phyloP scores from a whole-genome alignment of 306 rosid genomes.

The Oxytropis ochrocephala region DNA sequence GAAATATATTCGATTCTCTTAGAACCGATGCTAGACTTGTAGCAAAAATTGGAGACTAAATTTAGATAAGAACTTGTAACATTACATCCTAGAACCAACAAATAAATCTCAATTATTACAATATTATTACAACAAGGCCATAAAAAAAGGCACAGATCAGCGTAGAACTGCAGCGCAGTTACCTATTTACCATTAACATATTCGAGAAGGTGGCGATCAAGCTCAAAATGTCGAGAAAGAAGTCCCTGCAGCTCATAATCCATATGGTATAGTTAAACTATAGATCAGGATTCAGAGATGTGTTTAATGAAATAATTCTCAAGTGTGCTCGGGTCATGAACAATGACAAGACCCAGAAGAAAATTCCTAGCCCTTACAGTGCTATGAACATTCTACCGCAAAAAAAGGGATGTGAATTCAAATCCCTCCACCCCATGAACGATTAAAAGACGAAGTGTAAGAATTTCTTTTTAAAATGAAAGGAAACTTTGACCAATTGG shows the following conservation, averaged over 20 bases:
- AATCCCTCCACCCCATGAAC: not conserved
- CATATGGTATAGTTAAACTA: not conserved
- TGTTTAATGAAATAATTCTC: conserved; percentile 1
- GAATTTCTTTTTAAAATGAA: not conserved
- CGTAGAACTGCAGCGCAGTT: not conserved
- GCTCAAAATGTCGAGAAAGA: conserved; percentile 69
- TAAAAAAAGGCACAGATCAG: not conserved
- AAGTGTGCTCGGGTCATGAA: not conserved
- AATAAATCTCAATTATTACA: conserved; percentile 5
- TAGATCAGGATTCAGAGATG: not conserved
- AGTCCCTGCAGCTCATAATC: conserved; percentile 53
- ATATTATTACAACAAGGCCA: not conserved
- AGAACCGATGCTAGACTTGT: not conserved
- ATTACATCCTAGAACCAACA: not conserved
- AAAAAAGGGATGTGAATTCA: not conserved
- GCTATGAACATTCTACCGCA: not conserved
- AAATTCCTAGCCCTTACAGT: not conserved
- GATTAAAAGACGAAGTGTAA: not conserved
- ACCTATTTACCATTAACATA: conserved; percentile 62
- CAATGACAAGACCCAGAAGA: not conserved
- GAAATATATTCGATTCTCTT: not conserved
- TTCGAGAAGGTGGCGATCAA: conserved; percentile 76
- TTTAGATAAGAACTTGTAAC: not conserved
- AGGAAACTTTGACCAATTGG: not conserved
- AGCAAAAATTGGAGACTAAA: not conserved